Conservation (phyloP, 495 filamentous ascomycete species). For the Melanomma pulvis-pyrius region DNA sequence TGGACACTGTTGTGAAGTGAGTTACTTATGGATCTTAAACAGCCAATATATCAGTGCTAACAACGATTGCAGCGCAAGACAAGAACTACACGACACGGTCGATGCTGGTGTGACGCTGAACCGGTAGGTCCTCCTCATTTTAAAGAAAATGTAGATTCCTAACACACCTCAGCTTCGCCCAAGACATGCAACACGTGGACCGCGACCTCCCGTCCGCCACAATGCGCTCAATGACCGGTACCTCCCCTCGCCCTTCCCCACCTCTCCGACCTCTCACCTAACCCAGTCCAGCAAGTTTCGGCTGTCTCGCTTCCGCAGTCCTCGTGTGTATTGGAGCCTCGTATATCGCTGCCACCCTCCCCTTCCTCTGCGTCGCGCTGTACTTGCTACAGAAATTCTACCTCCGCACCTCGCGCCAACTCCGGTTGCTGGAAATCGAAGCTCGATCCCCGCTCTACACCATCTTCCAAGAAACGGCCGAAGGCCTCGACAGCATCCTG, state of each 20-base stretch:
- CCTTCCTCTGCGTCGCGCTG: background rate
- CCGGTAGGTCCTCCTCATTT: background rate
- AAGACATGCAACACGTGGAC: background rate
- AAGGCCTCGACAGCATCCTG: slow-evolving; percentile 1
- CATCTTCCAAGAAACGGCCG: slow-evolving; percentile 1
- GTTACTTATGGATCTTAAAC: background rate
- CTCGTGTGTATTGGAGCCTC: background rate
- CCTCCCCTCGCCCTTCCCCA: background rate
- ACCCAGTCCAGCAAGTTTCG: background rate
- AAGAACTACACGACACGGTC: background rate
- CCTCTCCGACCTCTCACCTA: background rate
- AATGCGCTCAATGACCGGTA: background rate
- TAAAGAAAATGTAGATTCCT: background rate
- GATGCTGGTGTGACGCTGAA: background rate
- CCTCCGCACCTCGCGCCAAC: background rate
- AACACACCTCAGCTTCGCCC: background rate
- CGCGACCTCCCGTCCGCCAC: background rate
- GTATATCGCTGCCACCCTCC: background rate
- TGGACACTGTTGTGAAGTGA: background rate
- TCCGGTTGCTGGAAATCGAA: background rate
- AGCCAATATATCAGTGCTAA: background rate
- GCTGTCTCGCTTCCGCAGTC: background rate
- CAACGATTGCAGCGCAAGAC: background rate
- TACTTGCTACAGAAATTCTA: background rate
- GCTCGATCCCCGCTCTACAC: background rate